phyloP scores from a whole-genome alignment of 208 protist species.

The Leishmania braziliensis region DNA sequence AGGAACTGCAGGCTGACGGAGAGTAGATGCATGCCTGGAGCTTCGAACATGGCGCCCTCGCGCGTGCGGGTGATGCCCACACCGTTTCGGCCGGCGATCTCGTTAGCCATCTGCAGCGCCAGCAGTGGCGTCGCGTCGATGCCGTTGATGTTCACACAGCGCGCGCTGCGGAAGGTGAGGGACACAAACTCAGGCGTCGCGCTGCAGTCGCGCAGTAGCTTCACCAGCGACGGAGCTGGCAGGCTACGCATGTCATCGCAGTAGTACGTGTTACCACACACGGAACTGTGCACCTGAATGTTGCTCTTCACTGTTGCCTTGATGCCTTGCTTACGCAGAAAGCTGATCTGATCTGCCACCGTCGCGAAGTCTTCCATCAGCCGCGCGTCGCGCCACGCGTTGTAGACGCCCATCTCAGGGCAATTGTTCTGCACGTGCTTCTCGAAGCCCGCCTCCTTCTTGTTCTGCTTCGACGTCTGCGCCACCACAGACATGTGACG shows the following conservation, averaged over 20 bases:
- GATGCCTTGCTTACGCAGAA: slow-evolving; percentile 76
- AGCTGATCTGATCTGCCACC: slow-evolving; percentile 78
- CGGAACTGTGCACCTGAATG: slow-evolving; percentile 81
- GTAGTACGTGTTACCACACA: slow-evolving; percentile 88
- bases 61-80: slow-evolving; percentile 80
- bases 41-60: slow-evolving; percentile 89
- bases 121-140: slow-evolving; percentile 78
- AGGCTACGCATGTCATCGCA: slow-evolving; percentile 62
- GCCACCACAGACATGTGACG: slow-evolving; percentile 86
- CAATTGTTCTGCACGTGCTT: slow-evolving; percentile 84
- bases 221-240: slow-evolving; percentile 61
- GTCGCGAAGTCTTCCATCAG: slow-evolving; percentile 85
- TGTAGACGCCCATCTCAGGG: slow-evolving; percentile 90
- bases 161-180: slow-evolving; percentile 69
- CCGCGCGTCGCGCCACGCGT: slow-evolving; percentile 86
- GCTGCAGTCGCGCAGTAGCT: slow-evolving; percentile 63
- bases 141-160: slow-evolving; percentile 86
- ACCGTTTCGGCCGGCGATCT: slow-evolving; percentile 88
- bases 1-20: slow-evolving; percentile 70
- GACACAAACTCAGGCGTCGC: slow-evolving; percentile 81
- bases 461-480: slow-evolving; percentile 85
- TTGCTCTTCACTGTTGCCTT: slow-evolving; percentile 53
- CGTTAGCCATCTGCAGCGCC: slow-evolving; percentile 85
- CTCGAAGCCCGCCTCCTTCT: slow-evolving; percentile 89
- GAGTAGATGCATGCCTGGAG: slow-evolving; percentile 90